Evolutionary conservation across 192 early-diverging fungal species (phyloP), one percentile per base, ranked within the genome.

Genomic region (Linnemannia schmuckeri): DNA sequence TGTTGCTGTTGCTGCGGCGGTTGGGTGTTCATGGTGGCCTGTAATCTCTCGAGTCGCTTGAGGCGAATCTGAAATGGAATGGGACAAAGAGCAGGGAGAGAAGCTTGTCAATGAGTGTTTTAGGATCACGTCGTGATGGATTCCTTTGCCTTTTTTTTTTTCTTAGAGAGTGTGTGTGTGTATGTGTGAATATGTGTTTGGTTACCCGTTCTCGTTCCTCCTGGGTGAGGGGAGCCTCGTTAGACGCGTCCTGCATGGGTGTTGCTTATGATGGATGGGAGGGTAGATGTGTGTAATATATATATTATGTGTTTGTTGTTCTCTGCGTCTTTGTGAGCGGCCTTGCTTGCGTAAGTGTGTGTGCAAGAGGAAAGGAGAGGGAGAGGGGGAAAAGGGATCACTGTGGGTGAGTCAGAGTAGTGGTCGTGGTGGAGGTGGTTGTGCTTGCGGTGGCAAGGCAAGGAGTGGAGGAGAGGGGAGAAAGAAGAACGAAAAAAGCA

Each of bases 1-100:
- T 47, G 75, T 17, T 54, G 72, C 37, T 76, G 83, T 46, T 80
- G 71, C 8, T 71, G 81, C 40, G 77, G 40, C 5, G 46, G 55
- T 47, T 84, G 78, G 24, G 82, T 72, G 49, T 77, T 70, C 10
- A 27, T 52, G 27, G 79, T 46, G 4, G 88, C 83, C 70, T 91
- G 90, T 4, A 94, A 79, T 71, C 93, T 94, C n/a, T 93, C 93
- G 30, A 93, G 74, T 35, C 93, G 93, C 63, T 94, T 94, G 70
- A 92, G 74, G 40, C 94, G 88, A 76, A 95, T 94, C 93, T 95
- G 88, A 37, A 76, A 52, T 70, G 40, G 4, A 76, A 30, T 41
- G 42, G 22, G 18, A 18, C 35, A 3, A 68, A 44, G 61, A 27
- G 47, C 47, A 37, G 5, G 9, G 49, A 17, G 38, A 15, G 37